Evolutionary conservation across 768 basidiomycete genomes (phyloP).

Genomic region (Trametes coccinea): DNA sequence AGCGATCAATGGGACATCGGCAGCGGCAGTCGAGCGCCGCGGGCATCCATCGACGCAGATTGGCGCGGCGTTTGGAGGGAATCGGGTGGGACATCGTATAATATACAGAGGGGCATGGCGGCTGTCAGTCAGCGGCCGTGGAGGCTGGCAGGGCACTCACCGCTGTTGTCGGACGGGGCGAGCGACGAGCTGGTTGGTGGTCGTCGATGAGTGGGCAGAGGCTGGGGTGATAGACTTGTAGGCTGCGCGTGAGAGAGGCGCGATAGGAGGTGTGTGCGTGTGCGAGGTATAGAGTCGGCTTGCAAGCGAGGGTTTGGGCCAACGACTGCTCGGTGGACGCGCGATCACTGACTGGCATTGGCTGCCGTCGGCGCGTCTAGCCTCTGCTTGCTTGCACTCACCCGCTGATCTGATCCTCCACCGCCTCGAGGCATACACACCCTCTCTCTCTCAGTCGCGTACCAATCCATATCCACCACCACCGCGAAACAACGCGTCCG

Average conservation of each 20-base stretch:
- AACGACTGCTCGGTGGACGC: background rate
- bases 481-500: background rate
- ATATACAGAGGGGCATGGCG: too few relatives aligned
- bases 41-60: background rate
- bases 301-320: too few relatives aligned
- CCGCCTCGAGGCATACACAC: slow-evolving; percentile 11
- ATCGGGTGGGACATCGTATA: too few relatives aligned
- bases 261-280: too few relatives aligned
- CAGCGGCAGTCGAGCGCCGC: background rate
- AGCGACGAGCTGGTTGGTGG: background rate
- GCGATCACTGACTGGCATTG: background rate
- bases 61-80: background rate
- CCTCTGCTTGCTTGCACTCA: slow-evolving; percentile 5
- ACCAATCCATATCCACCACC: background rate
- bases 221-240: background rate
- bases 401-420: background rate
- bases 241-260: too few relatives aligned
- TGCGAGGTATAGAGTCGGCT: too few relatives aligned
- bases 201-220: background rate
- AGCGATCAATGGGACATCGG: slow-evolving; percentile 13
- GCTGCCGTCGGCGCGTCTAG: background rate
- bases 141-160: too few relatives aligned
- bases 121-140: too few relatives aligned
- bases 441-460: background rate
- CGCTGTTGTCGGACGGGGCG: background rate